Conservation (phyloP, 2,329 filamentous ascomycete genomes). For the Akanthomyces lecanii region DNA sequence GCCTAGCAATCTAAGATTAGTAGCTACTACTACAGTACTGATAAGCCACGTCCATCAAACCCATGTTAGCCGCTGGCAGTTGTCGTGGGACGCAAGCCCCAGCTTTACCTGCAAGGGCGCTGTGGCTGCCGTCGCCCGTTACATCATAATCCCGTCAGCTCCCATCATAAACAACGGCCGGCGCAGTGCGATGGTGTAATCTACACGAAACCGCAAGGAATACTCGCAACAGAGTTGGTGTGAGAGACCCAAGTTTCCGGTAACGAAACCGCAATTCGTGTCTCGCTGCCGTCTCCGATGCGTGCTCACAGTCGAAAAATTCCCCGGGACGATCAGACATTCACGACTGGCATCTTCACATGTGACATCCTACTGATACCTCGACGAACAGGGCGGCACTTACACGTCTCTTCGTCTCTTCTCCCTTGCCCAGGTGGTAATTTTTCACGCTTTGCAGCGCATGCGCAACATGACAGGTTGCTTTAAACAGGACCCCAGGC, state of each 20-base stretch:
- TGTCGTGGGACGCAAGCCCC: background rate
- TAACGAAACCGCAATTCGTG: background rate
- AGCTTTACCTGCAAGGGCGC: background rate
- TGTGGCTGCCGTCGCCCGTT: background rate
- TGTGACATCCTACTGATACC: too few relatives aligned
- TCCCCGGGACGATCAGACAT: background rate
- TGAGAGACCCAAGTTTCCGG: background rate
- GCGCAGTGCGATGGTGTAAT: background rate
- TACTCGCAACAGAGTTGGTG: too few relatives aligned
- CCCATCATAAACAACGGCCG: background rate
- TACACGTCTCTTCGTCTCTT: background rate
- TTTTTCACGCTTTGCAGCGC: too few relatives aligned
- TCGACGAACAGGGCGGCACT: background rate
- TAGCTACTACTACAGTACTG: too few relatives aligned
- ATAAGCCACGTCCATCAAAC: too few relatives aligned
- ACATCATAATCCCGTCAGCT: constrained; percentile 4
- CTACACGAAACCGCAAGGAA: background rate
- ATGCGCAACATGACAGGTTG: background rate
- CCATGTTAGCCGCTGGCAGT: too few relatives aligned
- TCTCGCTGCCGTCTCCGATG: background rate
- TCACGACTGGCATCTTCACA: background rate
- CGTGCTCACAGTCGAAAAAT: background rate
- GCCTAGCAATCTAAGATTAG: too few relatives aligned
- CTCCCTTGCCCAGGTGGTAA: background rate
- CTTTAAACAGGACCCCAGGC: background rate